Evolutionary conservation across 1,284 basidiomycete species (phyloP).

Genomic region (Rhodotorula sp.): DNA sequence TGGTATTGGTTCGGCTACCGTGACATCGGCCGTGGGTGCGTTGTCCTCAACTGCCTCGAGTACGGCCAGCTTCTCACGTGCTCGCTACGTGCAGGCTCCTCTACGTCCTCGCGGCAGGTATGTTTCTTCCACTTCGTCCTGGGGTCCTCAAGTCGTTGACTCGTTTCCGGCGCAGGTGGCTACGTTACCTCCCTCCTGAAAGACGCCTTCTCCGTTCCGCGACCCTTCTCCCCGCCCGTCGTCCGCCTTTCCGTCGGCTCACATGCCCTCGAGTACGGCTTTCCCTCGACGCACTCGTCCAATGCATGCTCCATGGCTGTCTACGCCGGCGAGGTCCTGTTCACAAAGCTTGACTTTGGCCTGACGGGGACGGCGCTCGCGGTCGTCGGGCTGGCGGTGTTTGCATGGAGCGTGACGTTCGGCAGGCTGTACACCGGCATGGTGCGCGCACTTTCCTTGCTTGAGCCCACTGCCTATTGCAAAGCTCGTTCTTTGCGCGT

Average conservation of each 20-base stretch:
- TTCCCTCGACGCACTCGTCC: constrained; percentile 94
- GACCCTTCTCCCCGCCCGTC: constrained; percentile 88
- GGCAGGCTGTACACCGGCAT: constrained; percentile 73
- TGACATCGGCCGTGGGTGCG: constrained; percentile 72
- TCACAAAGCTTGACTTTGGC: constrained; percentile 2
- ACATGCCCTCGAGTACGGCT: constrained; percentile 72
- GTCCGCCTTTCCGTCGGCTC: constrained; percentile 64
- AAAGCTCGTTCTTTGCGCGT: background rate
- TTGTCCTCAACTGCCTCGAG: constrained; percentile 29
- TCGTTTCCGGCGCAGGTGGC: constrained; percentile 5
- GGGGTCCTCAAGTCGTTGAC: background rate
- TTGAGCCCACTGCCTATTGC: background rate
- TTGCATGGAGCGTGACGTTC: constrained; percentile 75
- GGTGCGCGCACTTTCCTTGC: constrained; percentile 55
- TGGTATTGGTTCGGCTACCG: constrained; percentile 83
- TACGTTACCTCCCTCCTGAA: constrained; percentile 46
- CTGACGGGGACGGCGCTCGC: constrained; percentile 2
- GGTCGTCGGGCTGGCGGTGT: constrained; percentile 29
- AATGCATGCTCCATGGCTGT: constrained; percentile 41
- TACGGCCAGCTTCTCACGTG: too few relatives aligned
- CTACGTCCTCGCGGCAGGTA: constrained; percentile 74
- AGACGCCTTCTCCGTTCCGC: constrained; percentile 85
- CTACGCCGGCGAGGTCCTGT: constrained; percentile 24
- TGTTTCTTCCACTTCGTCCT: background rate
- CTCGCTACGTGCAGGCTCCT: constrained; percentile 68